Evolutionary conservation across 768 basidiomycete species (phyloP).

Genomic region (Trametopsis cervina): DNA sequence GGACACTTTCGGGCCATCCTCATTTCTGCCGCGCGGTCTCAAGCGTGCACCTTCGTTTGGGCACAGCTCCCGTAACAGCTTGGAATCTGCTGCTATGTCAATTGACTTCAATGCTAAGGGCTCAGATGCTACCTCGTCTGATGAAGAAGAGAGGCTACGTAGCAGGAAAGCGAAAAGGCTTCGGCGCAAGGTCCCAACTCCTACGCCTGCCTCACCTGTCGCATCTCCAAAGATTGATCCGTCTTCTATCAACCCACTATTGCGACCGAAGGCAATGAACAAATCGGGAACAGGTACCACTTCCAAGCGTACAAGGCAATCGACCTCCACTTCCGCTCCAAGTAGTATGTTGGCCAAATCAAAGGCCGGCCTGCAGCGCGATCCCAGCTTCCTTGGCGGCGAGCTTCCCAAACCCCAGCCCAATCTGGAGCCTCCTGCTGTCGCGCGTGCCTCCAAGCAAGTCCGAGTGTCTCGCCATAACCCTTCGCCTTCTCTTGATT

Average conservation of each 20-base stretch:
- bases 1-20: slow-evolving; percentile 36
- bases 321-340: slow-evolving; percentile 16
- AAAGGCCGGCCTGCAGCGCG: slow-evolving; percentile 44
- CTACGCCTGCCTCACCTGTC: slow-evolving; percentile 16
- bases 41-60: slow-evolving; percentile 63
- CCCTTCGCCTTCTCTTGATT: not conserved
- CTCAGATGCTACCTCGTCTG: slow-evolving; percentile 42
- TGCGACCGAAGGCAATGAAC: slow-evolving; percentile 1
- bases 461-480: not conserved
- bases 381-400: slow-evolving; percentile 60
- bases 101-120: slow-evolving; percentile 20
- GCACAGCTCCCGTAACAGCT: slow-evolving; percentile 19
- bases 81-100: slow-evolving; percentile 22
- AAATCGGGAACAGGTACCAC: not conserved
- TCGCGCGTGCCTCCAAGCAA: slow-evolving; percentile 4
- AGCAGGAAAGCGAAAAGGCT: slow-evolving; percentile 57
- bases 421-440: slow-evolving; percentile 14
- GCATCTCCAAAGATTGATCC: slow-evolving; percentile 16
- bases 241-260: slow-evolving; percentile 10
- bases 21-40: slow-evolving; percentile 19
- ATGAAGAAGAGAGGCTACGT: slow-evolving; percentile 69
- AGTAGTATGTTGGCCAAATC: too few species aligned
- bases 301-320: not conserved
- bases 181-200: slow-evolving; percentile 33
- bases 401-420: slow-evolving; percentile 46